Percentiles rank a stretch among this genome's conserved stretches.
These are phyloP conservation scores for Neofusicoccum kwambonambiense DNA, from an alignment of 2,329 filamentous ascomycete species.

Conservation along the genomic window DNA sequence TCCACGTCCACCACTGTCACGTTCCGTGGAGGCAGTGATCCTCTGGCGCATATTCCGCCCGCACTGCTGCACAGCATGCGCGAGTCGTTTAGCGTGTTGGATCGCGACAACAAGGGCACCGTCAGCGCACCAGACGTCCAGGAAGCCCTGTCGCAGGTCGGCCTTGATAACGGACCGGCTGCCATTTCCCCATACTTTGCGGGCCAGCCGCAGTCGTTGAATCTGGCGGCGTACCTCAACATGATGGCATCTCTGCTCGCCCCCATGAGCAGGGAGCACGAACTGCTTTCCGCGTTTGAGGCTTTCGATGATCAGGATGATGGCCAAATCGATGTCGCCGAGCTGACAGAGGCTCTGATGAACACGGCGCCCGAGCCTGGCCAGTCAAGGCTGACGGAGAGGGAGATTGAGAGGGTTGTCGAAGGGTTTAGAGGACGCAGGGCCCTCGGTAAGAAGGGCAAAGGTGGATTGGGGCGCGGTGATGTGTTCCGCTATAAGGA, in stretches of 20 bases:
- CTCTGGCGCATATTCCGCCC: constrained; percentile 72
- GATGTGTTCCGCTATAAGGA: constrained; percentile 95
- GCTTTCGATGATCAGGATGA: constrained; percentile 96
- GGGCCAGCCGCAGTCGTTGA: constrained; percentile 68
- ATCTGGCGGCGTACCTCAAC: constrained; percentile 82
- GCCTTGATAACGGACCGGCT: constrained; percentile 69
- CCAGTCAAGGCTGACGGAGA: constrained; percentile 60
- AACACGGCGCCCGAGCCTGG: constrained; percentile 52
- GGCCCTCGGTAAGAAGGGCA: constrained; percentile 68
- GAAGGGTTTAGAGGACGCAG: constrained; percentile 80
- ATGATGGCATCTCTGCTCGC: constrained; percentile 73
- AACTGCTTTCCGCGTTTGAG: constrained; percentile 85
- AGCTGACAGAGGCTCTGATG: constrained; percentile 74
- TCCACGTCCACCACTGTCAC: constrained; percentile 20
- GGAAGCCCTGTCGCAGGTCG: constrained; percentile 83
- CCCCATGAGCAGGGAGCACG: constrained; percentile 71
- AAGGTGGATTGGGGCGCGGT: constrained; percentile 56
- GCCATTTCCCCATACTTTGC: constrained; percentile 83
- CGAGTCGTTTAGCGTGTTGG: constrained; percentile 90
- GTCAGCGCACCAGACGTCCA: constrained; percentile 81
- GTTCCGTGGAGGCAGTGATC: constrained; percentile 23
- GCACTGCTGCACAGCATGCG: constrained; percentile 82
- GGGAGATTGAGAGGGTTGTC: constrained; percentile 84
- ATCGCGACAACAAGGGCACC: constrained; percentile 80
- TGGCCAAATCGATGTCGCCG: constrained; percentile 81